These are phyloP conservation scores for Neodidymelliopsis sp. DNA, from an alignment of 2,329 filamentous ascomycete genomes.

Conservation along the genomic window DNA sequence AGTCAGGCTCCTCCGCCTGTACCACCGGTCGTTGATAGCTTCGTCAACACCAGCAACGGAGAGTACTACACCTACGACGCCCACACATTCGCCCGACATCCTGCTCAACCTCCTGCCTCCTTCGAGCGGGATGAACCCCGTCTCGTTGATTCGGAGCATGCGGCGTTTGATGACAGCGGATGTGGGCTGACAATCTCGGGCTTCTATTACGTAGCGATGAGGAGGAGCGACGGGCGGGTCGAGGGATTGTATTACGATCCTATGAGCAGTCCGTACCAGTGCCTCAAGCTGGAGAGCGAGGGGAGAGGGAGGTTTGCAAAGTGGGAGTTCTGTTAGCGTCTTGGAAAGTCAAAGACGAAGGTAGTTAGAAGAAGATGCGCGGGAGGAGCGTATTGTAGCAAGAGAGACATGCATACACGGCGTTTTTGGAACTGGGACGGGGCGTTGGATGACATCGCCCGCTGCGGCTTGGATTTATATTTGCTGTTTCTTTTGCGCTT, in stretches of 20 bases:
- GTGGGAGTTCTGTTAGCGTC: conserved; percentile 44
- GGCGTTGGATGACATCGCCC: too few species aligned
- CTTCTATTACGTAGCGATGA: conserved; percentile 62
- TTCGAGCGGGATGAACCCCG: neutral
- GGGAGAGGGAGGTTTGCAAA: conserved; percentile 45
- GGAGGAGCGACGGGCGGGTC: conserved; percentile 55
- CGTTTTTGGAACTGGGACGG: too few species aligned
- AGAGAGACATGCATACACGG: too few species aligned
- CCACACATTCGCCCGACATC: conserved; percentile 9
- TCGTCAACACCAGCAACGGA: neutral
- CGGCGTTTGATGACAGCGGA: conserved; percentile 42
- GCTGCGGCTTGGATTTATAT: too few species aligned
- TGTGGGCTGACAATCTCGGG: conserved; percentile 61
- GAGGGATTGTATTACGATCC: conserved; percentile 64
- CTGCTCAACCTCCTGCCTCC: neutral
- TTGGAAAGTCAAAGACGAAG: too few species aligned
- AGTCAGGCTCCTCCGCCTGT: conserved; percentile 13
- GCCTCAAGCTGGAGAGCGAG: conserved; percentile 54
- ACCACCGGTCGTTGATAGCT: conserved; percentile 12
- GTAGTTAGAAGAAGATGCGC: neutral
- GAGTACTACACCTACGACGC: conserved; percentile 7
- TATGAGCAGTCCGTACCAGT: conserved; percentile 62
- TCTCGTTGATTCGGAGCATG: conserved; percentile 29
- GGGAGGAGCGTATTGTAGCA: too few species aligned
- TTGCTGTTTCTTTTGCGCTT: too few species aligned